phyloP scores from a whole-genome alignment of 495 filamentous ascomycete species.

The Lasiosphaeria ovina region DNA sequence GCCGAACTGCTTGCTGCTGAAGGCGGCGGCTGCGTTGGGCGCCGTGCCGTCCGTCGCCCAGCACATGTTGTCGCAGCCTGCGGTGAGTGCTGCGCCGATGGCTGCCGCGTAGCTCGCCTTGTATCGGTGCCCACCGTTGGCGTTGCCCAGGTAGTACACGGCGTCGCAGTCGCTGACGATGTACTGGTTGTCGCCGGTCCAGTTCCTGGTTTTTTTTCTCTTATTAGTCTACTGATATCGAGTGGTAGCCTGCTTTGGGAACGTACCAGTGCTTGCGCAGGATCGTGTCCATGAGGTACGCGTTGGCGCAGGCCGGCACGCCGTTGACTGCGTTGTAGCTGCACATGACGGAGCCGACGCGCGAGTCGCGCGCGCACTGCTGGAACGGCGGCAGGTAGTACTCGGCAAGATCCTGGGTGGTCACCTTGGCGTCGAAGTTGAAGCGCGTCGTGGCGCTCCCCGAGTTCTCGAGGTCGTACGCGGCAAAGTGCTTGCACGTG shows the following conservation, averaged over 20 bases:
- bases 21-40: slow-evolving; percentile 27
- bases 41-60: slow-evolving; percentile 27
- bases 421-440: slow-evolving; percentile 41
- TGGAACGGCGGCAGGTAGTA: slow-evolving; percentile 50
- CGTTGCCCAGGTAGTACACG: slow-evolving; percentile 24
- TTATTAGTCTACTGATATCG: too few relatives aligned
- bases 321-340: slow-evolving; percentile 50
- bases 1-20: slow-evolving; percentile 15
- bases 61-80: slow-evolving; percentile 27
- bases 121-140: slow-evolving; percentile 23
- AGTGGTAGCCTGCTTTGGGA: too few relatives aligned
- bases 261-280: slow-evolving; percentile 42
- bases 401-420: slow-evolving; percentile 45
- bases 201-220: slow-evolving; percentile 22
- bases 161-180: slow-evolving; percentile 48
- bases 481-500: slow-evolving; percentile 46
- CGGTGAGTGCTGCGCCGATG: slow-evolving; percentile 21
- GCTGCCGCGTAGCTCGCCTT: slow-evolving; percentile 30
- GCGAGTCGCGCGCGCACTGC: slow-evolving; percentile 43
- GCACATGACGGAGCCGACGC: slow-evolving; percentile 50
- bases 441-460: slow-evolving; percentile 27
- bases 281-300: slow-evolving; percentile 41
- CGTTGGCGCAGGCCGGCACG: slow-evolving; percentile 43
- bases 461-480: slow-evolving; percentile 58
- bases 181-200: slow-evolving; percentile 42